These are phyloP conservation scores for Lactarius indigo DNA, from an alignment of 768 basidiomycete species.

Conservation along the genomic window DNA sequence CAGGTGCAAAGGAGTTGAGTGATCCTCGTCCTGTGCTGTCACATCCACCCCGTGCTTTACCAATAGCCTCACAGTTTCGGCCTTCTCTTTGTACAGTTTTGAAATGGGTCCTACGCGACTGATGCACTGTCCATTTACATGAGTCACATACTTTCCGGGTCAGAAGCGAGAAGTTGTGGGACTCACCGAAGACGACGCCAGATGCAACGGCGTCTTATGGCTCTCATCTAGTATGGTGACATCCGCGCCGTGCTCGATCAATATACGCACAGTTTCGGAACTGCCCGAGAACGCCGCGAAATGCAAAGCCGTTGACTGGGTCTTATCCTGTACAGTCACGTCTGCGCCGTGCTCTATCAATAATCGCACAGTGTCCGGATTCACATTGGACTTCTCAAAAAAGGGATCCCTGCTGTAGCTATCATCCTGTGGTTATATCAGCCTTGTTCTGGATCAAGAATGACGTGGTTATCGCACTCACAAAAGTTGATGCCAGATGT, in stretches of 20 bases:
- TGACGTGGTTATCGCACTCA: background rate
- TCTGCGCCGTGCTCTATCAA: background rate
- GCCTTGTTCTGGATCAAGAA: background rate
- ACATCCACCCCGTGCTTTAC: background rate
- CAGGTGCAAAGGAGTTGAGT: no score
- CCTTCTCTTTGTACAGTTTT: no score
- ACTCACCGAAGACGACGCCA: no score
- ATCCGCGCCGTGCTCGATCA: background rate
- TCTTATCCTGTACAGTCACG: background rate
- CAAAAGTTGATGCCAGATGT: background rate
- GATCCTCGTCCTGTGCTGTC: no score
- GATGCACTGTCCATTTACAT: no score
- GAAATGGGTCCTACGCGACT: no score
- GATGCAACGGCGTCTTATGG: background rate
- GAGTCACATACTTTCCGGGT: no score
- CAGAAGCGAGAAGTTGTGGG: no score
- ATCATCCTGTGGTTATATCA: background rate
- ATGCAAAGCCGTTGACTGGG: background rate
- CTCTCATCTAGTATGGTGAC: background rate
- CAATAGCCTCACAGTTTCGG: background rate
- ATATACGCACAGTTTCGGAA: background rate
- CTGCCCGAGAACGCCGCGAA: background rate
- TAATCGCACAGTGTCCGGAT: background rate
- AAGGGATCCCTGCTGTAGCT: rapidly evolving
- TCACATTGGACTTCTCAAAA: no score